A percentile compares a stretch with the other conserved stretches of the same genome.
Evolutionary conservation across 768 basidiomycete species (phyloP).

Genomic region (Pleurotus cornucopiae): DNA sequence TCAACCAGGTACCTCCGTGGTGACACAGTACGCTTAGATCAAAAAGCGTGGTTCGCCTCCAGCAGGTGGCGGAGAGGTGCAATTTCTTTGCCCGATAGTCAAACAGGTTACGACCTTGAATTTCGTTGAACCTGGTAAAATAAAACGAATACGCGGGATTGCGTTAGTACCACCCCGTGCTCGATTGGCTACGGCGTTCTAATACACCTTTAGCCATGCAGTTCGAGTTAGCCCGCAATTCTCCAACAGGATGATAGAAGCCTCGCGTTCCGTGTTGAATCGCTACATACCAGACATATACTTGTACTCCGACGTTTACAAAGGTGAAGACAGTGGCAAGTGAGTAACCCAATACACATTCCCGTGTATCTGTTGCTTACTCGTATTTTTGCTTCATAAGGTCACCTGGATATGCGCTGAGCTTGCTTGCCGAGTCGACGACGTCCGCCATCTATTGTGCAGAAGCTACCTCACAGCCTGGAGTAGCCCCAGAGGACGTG

Average conservation of each 20-base stretch:
- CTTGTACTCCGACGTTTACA: conserved; percentile 97
- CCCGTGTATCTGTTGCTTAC: too few relatives aligned
- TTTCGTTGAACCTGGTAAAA: conserved; percentile 87
- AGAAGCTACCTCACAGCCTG: conserved; percentile 80
- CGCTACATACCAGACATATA: conserved; percentile 98
- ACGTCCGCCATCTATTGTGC: conserved; percentile 85
- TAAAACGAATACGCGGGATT: conserved; percentile 92
- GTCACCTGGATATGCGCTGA: conserved; percentile 94
- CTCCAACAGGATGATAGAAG: conserved; percentile 96
- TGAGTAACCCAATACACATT: conserved; percentile 32
- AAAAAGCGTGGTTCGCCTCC: conserved; percentile 93
- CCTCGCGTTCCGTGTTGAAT: conserved; percentile 88
- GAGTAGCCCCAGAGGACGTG: conserved; percentile 89
- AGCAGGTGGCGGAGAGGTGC: conserved; percentile 87
- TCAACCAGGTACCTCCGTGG: not conserved
- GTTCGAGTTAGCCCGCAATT: conserved; percentile 97
- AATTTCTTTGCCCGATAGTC: conserved; percentile 90
- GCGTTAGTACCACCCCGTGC: conserved; percentile 55
- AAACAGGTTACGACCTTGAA: conserved; percentile 90
- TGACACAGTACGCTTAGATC: conserved; percentile 47
- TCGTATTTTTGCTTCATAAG: conserved; percentile 32
- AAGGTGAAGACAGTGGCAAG: conserved; percentile 97
- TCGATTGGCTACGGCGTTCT: not conserved
- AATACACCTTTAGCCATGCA: conserved; percentile 60
- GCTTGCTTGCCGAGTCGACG: conserved; percentile 86